Conservation (phyloP, 148 eudicot species). For the Chenopodium berlandieri region DNA sequence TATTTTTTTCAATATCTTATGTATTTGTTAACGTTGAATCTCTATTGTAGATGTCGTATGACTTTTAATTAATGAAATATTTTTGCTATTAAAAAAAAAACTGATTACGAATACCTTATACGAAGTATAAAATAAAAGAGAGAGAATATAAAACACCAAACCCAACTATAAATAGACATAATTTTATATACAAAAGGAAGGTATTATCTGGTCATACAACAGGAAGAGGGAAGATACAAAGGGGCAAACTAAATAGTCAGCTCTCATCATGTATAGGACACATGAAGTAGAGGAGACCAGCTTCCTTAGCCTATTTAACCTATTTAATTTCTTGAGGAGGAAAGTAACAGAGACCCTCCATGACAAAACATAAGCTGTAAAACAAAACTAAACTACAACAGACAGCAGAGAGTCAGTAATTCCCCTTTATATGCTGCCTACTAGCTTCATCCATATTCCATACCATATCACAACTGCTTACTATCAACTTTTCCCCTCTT, state of each 20-base stretch:
- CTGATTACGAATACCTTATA: too few species aligned
- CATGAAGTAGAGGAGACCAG: conserved; percentile 8
- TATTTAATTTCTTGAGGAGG: conserved; percentile 2
- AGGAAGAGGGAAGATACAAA: neutral
- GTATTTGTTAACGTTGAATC: too few species aligned
- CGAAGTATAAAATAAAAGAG: too few species aligned
- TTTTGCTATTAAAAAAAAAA: too few species aligned
- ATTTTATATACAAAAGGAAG: conserved; percentile 5
- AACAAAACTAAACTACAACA: conserved; percentile 4
- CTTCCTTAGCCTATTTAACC: conserved; percentile 17
- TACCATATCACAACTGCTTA: neutral
- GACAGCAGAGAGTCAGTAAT: neutral
- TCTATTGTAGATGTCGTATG: too few species aligned
- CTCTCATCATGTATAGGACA: conserved; percentile 1
- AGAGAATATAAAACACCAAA: neutral
- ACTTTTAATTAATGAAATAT: too few species aligned
- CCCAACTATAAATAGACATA: conserved; percentile 5
- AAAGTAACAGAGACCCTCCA: neutral
- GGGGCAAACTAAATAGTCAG: conserved; percentile 12
- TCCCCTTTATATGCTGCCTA: conserved; percentile 8
- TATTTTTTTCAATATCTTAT: too few species aligned
- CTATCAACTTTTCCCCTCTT: conserved; percentile 1
- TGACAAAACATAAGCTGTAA: neutral
- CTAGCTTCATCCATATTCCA: neutral
- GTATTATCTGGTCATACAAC: conserved; percentile 4